Evolutionary conservation across 2,329 filamentous ascomycete genomes (phyloP).

Genomic region (Verticillium nubilum): DNA sequence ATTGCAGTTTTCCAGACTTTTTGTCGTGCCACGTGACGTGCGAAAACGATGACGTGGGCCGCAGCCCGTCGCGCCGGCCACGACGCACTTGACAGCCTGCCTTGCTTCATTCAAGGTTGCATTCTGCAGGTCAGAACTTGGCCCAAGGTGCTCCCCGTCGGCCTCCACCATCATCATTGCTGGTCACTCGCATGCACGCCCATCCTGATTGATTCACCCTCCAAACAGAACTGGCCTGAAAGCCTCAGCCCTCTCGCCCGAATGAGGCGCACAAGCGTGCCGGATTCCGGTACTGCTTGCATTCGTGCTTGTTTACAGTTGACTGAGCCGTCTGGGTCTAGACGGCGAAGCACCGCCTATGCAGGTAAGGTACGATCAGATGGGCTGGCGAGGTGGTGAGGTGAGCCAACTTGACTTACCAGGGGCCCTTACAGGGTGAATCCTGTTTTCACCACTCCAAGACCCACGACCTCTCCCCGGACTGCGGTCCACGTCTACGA

Average conservation of each 20-base stretch:
- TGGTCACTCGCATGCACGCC: neutral
- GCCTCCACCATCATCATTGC: neutral
- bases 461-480: neutral
- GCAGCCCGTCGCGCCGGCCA: neutral
- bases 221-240: neutral
- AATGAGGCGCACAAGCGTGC: neutral
- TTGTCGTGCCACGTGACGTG: neutral
- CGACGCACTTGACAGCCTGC: neutral
- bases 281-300: neutral
- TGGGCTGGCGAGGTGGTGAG: neutral
- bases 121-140: neutral
- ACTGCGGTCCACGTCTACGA: neutral
- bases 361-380: neutral
- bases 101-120: neutral
- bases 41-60: conserved; percentile 7
- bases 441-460: neutral
- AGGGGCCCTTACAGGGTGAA: neutral
- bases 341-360: neutral
- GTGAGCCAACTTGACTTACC: neutral
- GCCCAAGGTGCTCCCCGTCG: neutral
- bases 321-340: neutral
- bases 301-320: neutral
- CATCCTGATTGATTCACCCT: neutral
- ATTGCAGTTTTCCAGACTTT: too few relatives aligned
- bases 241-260: neutral